Evolutionary conservation across 768 basidiomycete genomes (phyloP).

Genomic region (Pluteus cervinus): DNA sequence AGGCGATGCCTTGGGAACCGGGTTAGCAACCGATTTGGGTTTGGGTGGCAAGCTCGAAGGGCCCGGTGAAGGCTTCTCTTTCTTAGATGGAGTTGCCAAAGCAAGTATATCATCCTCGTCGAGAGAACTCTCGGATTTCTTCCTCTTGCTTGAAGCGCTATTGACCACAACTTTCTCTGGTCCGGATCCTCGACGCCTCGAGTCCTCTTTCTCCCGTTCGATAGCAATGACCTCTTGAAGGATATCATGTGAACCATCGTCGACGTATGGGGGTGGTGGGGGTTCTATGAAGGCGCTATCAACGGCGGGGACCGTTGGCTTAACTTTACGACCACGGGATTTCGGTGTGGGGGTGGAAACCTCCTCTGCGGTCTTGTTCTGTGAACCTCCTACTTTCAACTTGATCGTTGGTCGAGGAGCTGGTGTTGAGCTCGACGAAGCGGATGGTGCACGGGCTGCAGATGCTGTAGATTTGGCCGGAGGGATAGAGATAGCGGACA

Average conservation of each 20-base stretch:
- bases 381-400: conserved; percentile 49
- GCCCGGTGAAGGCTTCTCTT: conserved; percentile 36
- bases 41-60: conserved; percentile 20
- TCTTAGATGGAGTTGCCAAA: conserved; percentile 60
- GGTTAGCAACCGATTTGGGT: conserved; percentile 21
- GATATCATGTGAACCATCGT: conserved; percentile 79
- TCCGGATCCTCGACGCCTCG: conserved; percentile 39
- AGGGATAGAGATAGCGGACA: too few species aligned
- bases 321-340: conserved; percentile 35
- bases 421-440: conserved; percentile 30
- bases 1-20: conserved; percentile 16
- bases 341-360: conserved; percentile 30
- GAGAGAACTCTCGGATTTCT: conserved; percentile 32
- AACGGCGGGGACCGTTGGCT: conserved; percentile 21
- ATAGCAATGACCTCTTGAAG: conserved; percentile 79
- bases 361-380: conserved; percentile 21
- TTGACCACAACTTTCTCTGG: conserved; percentile 30
- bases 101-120: conserved; percentile 63
- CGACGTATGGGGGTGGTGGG: conserved; percentile 62
- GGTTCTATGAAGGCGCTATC: conserved; percentile 42
- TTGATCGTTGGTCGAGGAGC: conserved; percentile 66
- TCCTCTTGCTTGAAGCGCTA: conserved; percentile 48
- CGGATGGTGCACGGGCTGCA: conserved; percentile 17
- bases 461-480: conserved; percentile 2
- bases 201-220: conserved; percentile 59